Evolutionary conservation across 2,329 filamentous ascomycete species (phyloP), one percentile per base, ranked within the genome.

Genomic region (Cordyceps fumosorosea): DNA sequence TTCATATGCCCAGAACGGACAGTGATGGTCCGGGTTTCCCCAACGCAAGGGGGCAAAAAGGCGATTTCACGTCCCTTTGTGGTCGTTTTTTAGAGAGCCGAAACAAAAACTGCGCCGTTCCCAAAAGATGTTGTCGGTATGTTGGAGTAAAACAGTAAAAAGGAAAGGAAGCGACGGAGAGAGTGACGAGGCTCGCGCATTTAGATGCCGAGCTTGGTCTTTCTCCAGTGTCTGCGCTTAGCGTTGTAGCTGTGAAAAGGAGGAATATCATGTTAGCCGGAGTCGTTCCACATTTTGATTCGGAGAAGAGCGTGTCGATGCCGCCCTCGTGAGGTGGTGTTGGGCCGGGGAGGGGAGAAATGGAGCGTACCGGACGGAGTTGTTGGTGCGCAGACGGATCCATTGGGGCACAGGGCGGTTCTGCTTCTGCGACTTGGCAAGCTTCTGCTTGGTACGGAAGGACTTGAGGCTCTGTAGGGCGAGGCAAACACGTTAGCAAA

Each of bases 361-460:
- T 12, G 6, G 62, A 69, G 82, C 89, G 83, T 91, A 99, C 95
- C 93, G 90, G 85, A 99, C 97, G 83, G 93, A 97, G 89, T 99
- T 99, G 82, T 88, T 89, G 75, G 95, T 98, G 80, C 93, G 89
- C 77, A 99, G 88, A 79, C 95, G 90, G 80, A 99, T 98, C 95
- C 95, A 99, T 87, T 99, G 95, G 71, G 95, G 95, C 80, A 99
- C 97, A 74, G 95, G 95, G 80, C 95, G 90, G 89, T 99, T 99
- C 87, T 98, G 93, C 89, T 96, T 98, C 87, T 98, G 93, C 79
- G 95, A 95, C 87, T 93, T 97, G 79, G 95, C 95, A 85, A 99
- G 92, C 95, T 99, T 99, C 83, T 96, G 90, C 93, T 99, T 99
- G 83, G 93, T 97, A 81, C 93, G 90, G 92, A 99, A 99, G 79